Evolutionary conservation across 2,329 filamentous ascomycete genomes (phyloP).

Genomic region (Aspergillus thermomutatus): DNA sequence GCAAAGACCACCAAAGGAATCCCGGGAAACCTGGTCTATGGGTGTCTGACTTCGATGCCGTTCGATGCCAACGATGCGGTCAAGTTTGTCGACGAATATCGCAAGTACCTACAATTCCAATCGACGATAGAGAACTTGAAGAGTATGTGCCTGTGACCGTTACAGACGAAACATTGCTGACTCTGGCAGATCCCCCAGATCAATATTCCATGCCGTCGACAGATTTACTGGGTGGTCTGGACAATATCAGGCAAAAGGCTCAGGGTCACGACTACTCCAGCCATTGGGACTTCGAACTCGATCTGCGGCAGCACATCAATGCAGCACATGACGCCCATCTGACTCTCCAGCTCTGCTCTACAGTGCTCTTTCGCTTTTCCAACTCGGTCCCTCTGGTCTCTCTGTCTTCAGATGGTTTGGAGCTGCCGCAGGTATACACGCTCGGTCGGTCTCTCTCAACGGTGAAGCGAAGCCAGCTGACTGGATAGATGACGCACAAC

Average conservation of each 20-base stretch:
- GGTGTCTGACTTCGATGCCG: conserved; percentile 28
- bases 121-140: conserved; percentile 49
- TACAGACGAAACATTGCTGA: neutral
- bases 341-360: conserved; percentile 24
- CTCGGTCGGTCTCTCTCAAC: neutral
- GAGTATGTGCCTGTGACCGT: conserved; percentile 3
- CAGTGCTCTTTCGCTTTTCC: conserved; percentile 46
- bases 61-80: conserved; percentile 23
- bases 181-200: conserved; percentile 44
- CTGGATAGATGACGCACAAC: neutral
- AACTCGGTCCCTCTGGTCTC: conserved; percentile 51
- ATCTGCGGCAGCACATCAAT: conserved; percentile 52
- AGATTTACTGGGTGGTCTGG: conserved; percentile 48
- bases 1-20: conserved; percentile 1
- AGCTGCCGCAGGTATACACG: conserved; percentile 55
- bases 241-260: conserved; percentile 45
- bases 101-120: conserved; percentile 47
- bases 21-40: conserved; percentile 13
- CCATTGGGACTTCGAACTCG: conserved; percentile 55
- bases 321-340: conserved; percentile 63
- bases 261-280: conserved; percentile 43
- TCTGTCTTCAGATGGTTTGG: conserved; percentile 57
- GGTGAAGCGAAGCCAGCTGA: neutral
- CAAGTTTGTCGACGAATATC: conserved; percentile 21
- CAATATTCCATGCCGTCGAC: conserved; percentile 49